Percentiles rank a stretch among this genome's conserved stretches.
Conservation (phyloP, 2,329 filamentous ascomycete species). For the Herpotrichia juniperi region DNA sequence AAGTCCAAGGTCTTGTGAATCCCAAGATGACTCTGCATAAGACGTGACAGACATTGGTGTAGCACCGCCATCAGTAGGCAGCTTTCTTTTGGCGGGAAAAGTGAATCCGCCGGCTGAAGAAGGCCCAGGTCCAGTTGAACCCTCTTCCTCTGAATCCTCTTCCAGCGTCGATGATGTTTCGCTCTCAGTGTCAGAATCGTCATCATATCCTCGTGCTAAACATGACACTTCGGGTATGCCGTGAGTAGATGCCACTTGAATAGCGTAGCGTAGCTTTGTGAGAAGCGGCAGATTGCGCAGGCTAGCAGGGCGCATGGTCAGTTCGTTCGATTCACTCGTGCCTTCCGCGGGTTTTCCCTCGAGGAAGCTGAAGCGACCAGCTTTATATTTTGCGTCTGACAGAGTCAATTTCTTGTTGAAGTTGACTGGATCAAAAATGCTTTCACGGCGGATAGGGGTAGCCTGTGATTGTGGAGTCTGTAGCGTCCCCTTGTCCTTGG, state of each 20-base stretch:
- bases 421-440: slow-evolving; percentile 57
- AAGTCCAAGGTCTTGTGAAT: slow-evolving; percentile 28
- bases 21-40: slow-evolving; percentile 40
- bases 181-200: slow-evolving; percentile 34
- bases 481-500: slow-evolving; percentile 17
- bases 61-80: slow-evolving; percentile 42
- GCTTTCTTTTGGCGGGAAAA: slow-evolving; percentile 37
- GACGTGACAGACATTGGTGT: slow-evolving; percentile 43
- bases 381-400: slow-evolving; percentile 61
- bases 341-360: slow-evolving; percentile 11
- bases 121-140: slow-evolving; percentile 14
- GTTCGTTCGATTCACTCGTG: slow-evolving; percentile 6
- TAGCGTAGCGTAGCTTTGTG: slow-evolving; percentile 37
- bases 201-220: slow-evolving; percentile 23
- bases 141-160: slow-evolving; percentile 26
- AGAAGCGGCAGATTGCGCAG: slow-evolving; percentile 35
- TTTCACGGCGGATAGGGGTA: slow-evolving; percentile 37
- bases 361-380: slow-evolving; percentile 51
- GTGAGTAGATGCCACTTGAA: slow-evolving; percentile 28
- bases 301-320: slow-evolving; percentile 22
- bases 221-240: slow-evolving; percentile 22
- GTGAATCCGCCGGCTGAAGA: slow-evolving; percentile 24
- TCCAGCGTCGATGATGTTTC: slow-evolving; percentile 27
- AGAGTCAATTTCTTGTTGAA: slow-evolving; percentile 57
- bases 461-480: slow-evolving; percentile 12